phyloP scores from a whole-genome alignment of 768 basidiomycete species.

The Collybia sp. region DNA sequence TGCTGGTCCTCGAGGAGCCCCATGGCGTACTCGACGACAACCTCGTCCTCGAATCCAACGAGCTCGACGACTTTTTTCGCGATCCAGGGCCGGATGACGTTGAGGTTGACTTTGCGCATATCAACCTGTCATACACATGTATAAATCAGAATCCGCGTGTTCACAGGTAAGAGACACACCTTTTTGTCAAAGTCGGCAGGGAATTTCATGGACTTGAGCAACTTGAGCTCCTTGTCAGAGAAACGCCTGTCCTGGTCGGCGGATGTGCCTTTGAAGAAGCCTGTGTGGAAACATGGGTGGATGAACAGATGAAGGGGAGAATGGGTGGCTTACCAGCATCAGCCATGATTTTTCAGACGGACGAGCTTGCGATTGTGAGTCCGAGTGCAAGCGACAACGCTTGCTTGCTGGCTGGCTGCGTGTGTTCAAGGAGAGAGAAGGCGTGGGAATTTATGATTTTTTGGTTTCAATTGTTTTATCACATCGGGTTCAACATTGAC shows the following conservation, averaged over 20 bases:
- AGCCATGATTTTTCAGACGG: no score
- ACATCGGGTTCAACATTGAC: no score
- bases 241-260: conserved; percentile 91
- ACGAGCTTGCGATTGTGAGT: no score
- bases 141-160: no score
- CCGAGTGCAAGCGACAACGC: no score
- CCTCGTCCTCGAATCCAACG: conserved; percentile 93
- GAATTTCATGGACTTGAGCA: conserved; percentile 88
- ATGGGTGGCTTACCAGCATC: no score
- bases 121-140: conserved; percentile 63
- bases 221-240: conserved; percentile 90
- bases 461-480: no score
- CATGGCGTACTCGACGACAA: conserved; percentile 95
- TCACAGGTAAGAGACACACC: conserved; percentile 26
- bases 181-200: conserved; percentile 87
- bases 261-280: conserved; percentile 89
- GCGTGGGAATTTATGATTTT: no score
- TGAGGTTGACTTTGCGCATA: conserved; percentile 91
- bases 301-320: no score
- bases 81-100: conserved; percentile 93
- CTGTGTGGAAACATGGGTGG: conserved; percentile 22
- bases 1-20: conserved; percentile 85
- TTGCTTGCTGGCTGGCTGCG: no score
- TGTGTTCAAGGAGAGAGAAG: no score
- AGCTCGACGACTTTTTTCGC: conserved; percentile 89